Base-by-base conservation (phyloP, 192 early-diverging fungal species). In the Coemansia sp. region DNA sequence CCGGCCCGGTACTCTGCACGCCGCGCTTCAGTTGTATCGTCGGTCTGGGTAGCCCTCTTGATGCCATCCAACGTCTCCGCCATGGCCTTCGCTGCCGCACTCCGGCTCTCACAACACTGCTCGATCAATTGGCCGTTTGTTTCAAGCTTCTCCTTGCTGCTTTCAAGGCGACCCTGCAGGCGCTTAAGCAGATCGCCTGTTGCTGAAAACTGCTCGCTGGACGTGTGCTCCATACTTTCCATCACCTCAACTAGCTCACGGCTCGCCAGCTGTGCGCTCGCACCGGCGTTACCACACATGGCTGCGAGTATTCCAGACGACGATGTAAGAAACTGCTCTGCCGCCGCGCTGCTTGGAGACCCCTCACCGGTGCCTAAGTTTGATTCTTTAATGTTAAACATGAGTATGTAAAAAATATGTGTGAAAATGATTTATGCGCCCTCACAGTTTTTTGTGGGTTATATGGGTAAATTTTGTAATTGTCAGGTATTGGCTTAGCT, bases 161-260 rank as follows among this genome's bases (percentile, higher is more conserved):
- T 18, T 12, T 53, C 41, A 14, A 45, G 18, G 14, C 54, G 40
- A 0, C 7, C 13, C 12, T 41, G 61, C 4, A 45, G 38, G 9
- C 42, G 43, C 37, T 46, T 27, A 33, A 69, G 19, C 13, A 51
- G 22, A 17, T 57, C 51, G 0, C 23, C n/a, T 2, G 38, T 52
- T 1, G 54, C 41, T 1, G 54, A 30, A n/a, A 69, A 18, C 14
- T 58, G 66, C 15, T 21, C 15, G 6, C 10, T 15, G 0, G 66
- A 53, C 0, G 66, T 57, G 24, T 54, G 41, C 30, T 62, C 45
- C 2, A 62, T 45, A 3, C 51, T 45, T 1, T 60, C 62, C 8
- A 51, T 50, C 4, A 42, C 43, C 12, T 40, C 41, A 8, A 42
- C 57, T 33, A 70, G 37, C 25, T 64, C 67, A 13, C 13, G 25